These are phyloP conservation scores for Cucumis melo DNA, from an alignment of 306 rosid genomes.

Conservation along the genomic window DNA sequence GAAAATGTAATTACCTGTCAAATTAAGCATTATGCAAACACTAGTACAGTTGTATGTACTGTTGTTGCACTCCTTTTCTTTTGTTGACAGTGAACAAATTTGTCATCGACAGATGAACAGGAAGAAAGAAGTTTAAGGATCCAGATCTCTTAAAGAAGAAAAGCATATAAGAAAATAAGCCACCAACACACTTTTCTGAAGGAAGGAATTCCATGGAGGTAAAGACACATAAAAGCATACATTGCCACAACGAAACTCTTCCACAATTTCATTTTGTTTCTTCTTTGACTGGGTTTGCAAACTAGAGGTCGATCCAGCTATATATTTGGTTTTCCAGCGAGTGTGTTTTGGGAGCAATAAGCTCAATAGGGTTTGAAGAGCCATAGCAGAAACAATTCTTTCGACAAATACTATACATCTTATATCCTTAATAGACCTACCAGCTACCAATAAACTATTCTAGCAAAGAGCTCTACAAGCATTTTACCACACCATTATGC, in stretches of 20 bases:
- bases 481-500: too few species aligned
- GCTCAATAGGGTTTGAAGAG: constrained; percentile 35
- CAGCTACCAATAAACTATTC: too few species aligned
- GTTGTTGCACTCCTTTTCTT: background rate
- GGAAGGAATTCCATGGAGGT: background rate
- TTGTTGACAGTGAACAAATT: too few species aligned
- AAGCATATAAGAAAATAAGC: too few species aligned
- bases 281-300: constrained; percentile 46
- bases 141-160: too few species aligned
- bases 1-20: constrained; percentile 9
- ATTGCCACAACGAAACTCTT: constrained; percentile 63
- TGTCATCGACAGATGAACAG: too few species aligned
- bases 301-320: constrained; percentile 43
- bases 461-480: too few species aligned
- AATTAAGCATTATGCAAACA: background rate
- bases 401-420: constrained; percentile 82
- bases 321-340: constrained; percentile 60
- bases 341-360: constrained; percentile 44
- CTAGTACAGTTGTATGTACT: too few species aligned
- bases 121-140: too few species aligned
- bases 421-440: constrained; percentile 41
- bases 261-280: constrained; percentile 60
- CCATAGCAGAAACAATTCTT: constrained; percentile 66
- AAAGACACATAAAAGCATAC: constrained; percentile 25
- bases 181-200: too few species aligned